Percentiles rank a stretch among this genome's conserved stretches.
Conservation (phyloP, 768 basidiomycete species). For the Termitomyces sp. region DNA sequence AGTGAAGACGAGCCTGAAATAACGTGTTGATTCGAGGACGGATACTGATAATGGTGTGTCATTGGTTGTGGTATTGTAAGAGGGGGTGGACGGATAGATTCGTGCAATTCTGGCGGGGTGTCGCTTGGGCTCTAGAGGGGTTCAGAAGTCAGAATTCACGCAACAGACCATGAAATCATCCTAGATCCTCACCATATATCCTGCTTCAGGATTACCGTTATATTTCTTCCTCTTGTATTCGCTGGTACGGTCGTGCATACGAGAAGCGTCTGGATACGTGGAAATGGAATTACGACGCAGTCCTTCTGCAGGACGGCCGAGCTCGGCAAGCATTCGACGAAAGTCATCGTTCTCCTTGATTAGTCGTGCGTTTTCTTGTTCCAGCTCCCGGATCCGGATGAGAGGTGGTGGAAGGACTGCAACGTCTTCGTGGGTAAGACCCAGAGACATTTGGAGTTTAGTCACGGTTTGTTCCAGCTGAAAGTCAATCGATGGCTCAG, state of each 20-base stretch:
- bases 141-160: neutral
- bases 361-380: slow-evolving; percentile 71
- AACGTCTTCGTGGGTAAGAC: slow-evolving; percentile 70
- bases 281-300: slow-evolving; percentile 40
- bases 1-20: slow-evolving; percentile 37
- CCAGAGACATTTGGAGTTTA: slow-evolving; percentile 72
- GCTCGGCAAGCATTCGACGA: slow-evolving; percentile 56
- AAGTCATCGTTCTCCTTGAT: slow-evolving; percentile 71
- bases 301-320: slow-evolving; percentile 32
- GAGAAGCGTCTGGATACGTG: slow-evolving; percentile 39
- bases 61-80: slow-evolving; percentile 57
- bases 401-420: slow-evolving; percentile 67
- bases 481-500: neutral
- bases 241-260: slow-evolving; percentile 49
- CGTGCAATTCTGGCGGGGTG: slow-evolving; percentile 33
- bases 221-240: slow-evolving; percentile 62
- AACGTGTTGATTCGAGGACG: slow-evolving; percentile 31
- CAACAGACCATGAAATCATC: neutral
- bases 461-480: slow-evolving; percentile 85
- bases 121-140: slow-evolving; percentile 39
- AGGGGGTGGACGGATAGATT: slow-evolving; percentile 45
- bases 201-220: slow-evolving; percentile 17
- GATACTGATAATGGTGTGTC: slow-evolving; percentile 44
- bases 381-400: slow-evolving; percentile 74
- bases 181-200: neutral